Evolutionary conservation across 2,329 filamentous ascomycete genomes (phyloP), one percentile per base, ranked within the genome.

Genomic region (Graphiopsis chlorocephala): DNA sequence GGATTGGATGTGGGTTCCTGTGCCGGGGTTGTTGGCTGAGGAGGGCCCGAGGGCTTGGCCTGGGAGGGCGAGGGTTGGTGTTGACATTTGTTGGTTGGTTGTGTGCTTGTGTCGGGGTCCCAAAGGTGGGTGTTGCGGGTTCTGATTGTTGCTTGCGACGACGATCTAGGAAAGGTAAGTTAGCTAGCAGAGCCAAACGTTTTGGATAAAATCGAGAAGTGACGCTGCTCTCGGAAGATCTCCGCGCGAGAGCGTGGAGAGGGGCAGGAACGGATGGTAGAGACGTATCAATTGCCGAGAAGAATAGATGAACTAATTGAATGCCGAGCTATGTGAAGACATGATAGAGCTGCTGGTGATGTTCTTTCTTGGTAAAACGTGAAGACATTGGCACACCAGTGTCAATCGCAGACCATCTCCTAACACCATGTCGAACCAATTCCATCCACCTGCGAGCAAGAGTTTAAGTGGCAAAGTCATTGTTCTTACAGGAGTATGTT

Each of bases 1-100:
- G 68, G 90, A 83, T 79, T 92, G 85, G 69, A 96, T 83, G 77
- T 98, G 92, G 0, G 93, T 97, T 69, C 94, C 95, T 12, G 91
- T 83, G 15, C 94, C 94, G 29, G 92, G 85, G 47, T 84, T 79
- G 78, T 90, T 93, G 69, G 87, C 85, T 63, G 84, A 81, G 20
- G 83, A 78, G 20, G 89, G 80, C 31, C 91, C 93, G 47, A 99
- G 86, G 53, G 88, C 80, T 76, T 95, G 91, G 75, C 95, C 95
- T 12, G 95, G 95, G 56, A 96, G 84, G 63, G 89, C 91, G 70
- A 92, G 67, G 31, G 45, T 64, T 25, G 61, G 42, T 42, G 62
- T 38, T 38, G 62, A 59, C 62, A 64, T 64, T 17, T 17, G 25
- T 58, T 28, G 38, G 12, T 35, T 25, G 10, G 3, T 45, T 25